phyloP scores from a whole-genome alignment of 2,329 filamentous ascomycete genomes.

The Colletotrichum sp. region DNA sequence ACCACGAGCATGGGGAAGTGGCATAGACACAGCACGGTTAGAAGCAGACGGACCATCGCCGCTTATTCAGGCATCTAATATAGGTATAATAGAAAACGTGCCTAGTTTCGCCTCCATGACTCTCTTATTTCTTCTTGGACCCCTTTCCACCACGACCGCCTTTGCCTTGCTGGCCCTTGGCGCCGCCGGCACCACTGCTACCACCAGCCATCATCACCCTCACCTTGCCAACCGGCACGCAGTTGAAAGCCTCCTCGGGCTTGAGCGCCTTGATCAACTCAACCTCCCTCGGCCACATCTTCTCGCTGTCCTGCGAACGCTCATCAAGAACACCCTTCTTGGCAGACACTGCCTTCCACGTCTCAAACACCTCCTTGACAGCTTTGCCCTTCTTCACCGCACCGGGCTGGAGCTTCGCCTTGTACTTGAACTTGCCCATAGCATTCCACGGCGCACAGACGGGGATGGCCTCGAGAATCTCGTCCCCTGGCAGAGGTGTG shows the following conservation, averaged over 20 bases:
- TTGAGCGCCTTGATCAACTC: constrained; percentile 84
- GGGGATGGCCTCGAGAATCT: constrained; percentile 72
- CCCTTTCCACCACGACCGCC: constrained; percentile 43
- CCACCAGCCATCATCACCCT: constrained; percentile 77
- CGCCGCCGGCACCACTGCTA: constrained; percentile 44
- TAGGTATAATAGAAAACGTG: neutral
- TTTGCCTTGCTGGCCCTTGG: constrained; percentile 35
- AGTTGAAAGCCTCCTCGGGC: constrained; percentile 81
- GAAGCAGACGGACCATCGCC: neutral
- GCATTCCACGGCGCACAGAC: constrained; percentile 71
- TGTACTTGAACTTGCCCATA: constrained; percentile 81
- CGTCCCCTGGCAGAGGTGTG: constrained; percentile 79
- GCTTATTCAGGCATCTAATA: neutral
- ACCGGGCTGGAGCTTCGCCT: constrained; percentile 92
- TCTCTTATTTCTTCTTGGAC: constrained; percentile 43
- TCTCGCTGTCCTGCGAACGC: constrained; percentile 67
- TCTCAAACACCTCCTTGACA: constrained; percentile 85
- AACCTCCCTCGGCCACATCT: constrained; percentile 85
- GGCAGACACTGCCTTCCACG: constrained; percentile 73
- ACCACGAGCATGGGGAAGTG: neutral
- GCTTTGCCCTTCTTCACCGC: constrained; percentile 93
- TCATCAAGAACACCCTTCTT: constrained; percentile 68
- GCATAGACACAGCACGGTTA: neutral
- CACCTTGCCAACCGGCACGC: constrained; percentile 80
- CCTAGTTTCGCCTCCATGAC: neutral